A percentile compares a stretch with the other conserved stretches of the same genome.
Evolutionary conservation across 495 filamentous ascomycete genomes (phyloP).

Genomic region (Aspergillus avenaceus): DNA sequence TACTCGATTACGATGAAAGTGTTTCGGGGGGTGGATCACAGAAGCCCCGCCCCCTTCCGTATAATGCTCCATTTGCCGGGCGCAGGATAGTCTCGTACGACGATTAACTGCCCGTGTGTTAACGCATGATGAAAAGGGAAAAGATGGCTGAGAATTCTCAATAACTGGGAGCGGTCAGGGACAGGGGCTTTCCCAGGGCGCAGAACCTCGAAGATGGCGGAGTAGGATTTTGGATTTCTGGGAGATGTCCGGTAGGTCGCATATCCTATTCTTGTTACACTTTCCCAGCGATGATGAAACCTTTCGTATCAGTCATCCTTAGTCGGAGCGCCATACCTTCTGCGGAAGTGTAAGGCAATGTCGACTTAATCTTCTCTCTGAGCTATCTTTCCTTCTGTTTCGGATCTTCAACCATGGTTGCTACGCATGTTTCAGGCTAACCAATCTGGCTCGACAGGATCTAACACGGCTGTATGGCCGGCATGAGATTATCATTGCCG

Average conservation of each 20-base stretch:
- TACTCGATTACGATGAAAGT: slow-evolving; percentile 14
- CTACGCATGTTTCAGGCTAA: too few species aligned
- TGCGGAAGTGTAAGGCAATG: slow-evolving; percentile 35
- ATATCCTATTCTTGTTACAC: neutral
- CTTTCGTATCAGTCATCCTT: slow-evolving; percentile 41
- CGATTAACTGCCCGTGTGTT: slow-evolving; percentile 20
- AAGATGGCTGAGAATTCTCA: too few species aligned
- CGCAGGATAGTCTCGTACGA: slow-evolving; percentile 39
- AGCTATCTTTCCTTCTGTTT: slow-evolving; percentile 4
- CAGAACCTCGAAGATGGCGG: neutral
- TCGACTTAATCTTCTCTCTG: slow-evolving; percentile 39
- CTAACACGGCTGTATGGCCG: too few species aligned
- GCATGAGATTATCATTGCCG: too few species aligned
- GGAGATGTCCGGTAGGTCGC: slow-evolving; percentile 7
- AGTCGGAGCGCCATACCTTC: slow-evolving; percentile 45
- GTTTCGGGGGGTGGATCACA: neutral
- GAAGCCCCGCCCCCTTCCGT: neutral
- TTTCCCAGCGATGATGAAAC: slow-evolving; percentile 34
- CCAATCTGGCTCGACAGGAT: too few species aligned
- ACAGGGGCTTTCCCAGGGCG: too few species aligned
- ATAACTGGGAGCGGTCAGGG: too few species aligned
- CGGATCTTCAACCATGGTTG: too few species aligned
- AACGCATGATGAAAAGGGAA: neutral
- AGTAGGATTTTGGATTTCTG: neutral
- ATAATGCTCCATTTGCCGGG: slow-evolving; percentile 12